phyloP scores from a whole-genome alignment of 768 basidiomycete species.

The Suillus spraguei region DNA sequence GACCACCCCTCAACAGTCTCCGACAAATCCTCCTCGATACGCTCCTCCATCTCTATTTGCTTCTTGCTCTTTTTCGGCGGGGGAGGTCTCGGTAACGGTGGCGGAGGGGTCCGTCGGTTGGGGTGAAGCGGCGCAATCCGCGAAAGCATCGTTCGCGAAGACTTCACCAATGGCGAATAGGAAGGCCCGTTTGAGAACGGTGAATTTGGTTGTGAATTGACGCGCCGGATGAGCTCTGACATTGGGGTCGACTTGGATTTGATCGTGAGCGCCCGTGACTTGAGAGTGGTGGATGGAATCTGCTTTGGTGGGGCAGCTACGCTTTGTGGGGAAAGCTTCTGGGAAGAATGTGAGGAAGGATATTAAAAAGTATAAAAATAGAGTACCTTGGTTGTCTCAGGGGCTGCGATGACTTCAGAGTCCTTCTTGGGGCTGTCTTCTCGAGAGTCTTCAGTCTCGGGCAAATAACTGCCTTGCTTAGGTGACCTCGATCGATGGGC shows the following conservation, averaged over 20 bases:
- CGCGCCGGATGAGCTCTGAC: slow-evolving; percentile 76
- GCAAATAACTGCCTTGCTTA: neutral
- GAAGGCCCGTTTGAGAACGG: slow-evolving; percentile 40
- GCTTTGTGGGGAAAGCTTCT: slow-evolving; percentile 19
- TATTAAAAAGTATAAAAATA: neutral
- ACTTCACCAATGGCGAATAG: slow-evolving; percentile 69
- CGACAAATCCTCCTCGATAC: slow-evolving; percentile 78
- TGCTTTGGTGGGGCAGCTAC: slow-evolving; percentile 13
- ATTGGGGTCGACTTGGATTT: slow-evolving; percentile 64
- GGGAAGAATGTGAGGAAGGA: neutral
- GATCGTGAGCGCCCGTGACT: slow-evolving; percentile 41
- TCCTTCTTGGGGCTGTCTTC: neutral
- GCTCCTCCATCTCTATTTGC: slow-evolving; percentile 72
- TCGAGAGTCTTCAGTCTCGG: neutral
- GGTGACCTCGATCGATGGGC: neutral
- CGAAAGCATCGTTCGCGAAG: slow-evolving; percentile 61
- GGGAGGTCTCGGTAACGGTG: slow-evolving; percentile 68
- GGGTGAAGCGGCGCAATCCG: slow-evolving; percentile 78
- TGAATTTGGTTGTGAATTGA: slow-evolving; percentile 66
- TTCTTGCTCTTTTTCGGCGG: slow-evolving; percentile 82
- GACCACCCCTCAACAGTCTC: slow-evolving; percentile 73
- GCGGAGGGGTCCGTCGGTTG: slow-evolving; percentile 73
- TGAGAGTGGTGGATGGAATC: slow-evolving; percentile 15
- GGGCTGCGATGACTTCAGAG: neutral
- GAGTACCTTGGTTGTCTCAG: slow-evolving; percentile 20